phyloP scores from a whole-genome alignment of 202 grass and related monocot genomes.

The Digitaria exilis region DNA sequence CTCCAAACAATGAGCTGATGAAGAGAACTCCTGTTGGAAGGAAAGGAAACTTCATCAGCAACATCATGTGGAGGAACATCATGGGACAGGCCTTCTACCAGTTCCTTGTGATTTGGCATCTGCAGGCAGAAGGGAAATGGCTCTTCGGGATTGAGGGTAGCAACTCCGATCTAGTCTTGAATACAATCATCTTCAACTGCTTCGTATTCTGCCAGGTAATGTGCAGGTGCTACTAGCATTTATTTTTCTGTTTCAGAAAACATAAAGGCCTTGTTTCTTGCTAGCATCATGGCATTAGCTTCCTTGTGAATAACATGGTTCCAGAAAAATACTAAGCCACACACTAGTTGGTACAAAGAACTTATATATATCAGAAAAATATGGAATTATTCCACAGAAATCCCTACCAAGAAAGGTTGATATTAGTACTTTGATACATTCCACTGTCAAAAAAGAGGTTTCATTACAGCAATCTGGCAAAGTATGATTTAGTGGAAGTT shows the following conservation, averaged over 20 bases:
- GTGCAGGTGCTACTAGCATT: slow-evolving; percentile 24
- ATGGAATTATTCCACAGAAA: background rate
- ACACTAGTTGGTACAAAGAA: background rate
- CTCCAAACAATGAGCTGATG: slow-evolving; percentile 85
- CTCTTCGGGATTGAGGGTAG: slow-evolving; percentile 66
- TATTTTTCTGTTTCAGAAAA: slow-evolving; percentile 7
- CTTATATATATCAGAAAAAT: background rate
- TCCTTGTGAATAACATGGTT: background rate
- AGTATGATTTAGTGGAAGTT: background rate
- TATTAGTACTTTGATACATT: background rate
- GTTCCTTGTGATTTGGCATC: slow-evolving; percentile 89
- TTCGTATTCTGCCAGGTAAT: slow-evolving; percentile 98
- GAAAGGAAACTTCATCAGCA: slow-evolving; percentile 92
- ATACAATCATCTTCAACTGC: slow-evolving; percentile 96
- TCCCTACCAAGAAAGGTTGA: background rate
- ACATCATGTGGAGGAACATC: slow-evolving; percentile 96
- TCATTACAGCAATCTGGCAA: too few species aligned
- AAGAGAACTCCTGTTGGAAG: slow-evolving; percentile 89
- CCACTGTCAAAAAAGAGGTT: background rate
- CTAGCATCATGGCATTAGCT: background rate
- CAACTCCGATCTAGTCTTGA: slow-evolving; percentile 68
- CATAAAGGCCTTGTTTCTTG: background rate
- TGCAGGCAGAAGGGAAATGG: slow-evolving; percentile 75
- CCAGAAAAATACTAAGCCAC: background rate
- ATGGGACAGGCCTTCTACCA: slow-evolving; percentile 82